Evolutionary conservation across 83 land plant species (phyloP).

Genomic region (Thuja plicata): DNA sequence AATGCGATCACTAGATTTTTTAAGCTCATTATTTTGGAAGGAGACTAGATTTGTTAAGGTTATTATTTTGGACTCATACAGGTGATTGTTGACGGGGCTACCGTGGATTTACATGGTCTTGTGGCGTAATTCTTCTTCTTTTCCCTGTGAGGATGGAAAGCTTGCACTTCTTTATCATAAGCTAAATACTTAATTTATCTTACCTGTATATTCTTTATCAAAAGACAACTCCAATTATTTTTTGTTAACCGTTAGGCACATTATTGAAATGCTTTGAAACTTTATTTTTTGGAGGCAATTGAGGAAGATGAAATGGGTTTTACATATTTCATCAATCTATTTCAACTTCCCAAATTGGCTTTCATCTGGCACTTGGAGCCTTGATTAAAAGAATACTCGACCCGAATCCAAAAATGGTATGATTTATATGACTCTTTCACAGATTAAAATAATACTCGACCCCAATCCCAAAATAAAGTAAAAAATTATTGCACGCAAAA

Average conservation of each 20-base stretch:
- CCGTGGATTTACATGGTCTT: too few relatives aligned
- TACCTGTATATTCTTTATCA: too few relatives aligned
- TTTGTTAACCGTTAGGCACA: neutral
- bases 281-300: neutral
- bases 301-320: neutral
- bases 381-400: constrained; percentile 64
- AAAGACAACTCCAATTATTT: constrained; percentile 22
- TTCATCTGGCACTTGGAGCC: constrained; percentile 49
- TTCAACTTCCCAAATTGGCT: constrained; percentile 59
- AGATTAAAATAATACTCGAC: too few relatives aligned
- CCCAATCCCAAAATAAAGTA: too few relatives aligned
- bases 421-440: neutral
- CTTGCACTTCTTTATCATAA: constrained; percentile 46
- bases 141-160: constrained; percentile 64
- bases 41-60: too few relatives aligned
- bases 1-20: too few relatives aligned
- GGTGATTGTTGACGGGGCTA: too few relatives aligned
- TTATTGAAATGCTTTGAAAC: neutral
- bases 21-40: too few relatives aligned
- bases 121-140: constrained; percentile 70
- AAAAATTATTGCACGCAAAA: too few relatives aligned
- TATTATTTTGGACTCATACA: too few relatives aligned
- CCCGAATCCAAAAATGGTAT: constrained; percentile 54
- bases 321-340: constrained; percentile 57
- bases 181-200: neutral